Evolutionary conservation across 352 stramenopile species (phyloP), one percentile per base, ranked within the genome.

Genomic region (Blastocystis sp.): DNA sequence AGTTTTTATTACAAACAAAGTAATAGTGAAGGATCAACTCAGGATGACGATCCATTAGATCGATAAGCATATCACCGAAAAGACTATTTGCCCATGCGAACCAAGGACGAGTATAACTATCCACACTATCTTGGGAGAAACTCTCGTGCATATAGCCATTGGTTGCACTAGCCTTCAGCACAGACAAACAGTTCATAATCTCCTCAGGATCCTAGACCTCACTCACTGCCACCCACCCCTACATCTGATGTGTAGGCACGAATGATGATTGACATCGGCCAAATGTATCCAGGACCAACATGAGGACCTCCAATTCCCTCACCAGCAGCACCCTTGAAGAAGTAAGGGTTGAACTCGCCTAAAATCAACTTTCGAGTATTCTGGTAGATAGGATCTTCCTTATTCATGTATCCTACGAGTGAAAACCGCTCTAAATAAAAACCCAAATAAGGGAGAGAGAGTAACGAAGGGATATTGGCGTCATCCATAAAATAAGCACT

Each of bases 401-500:
- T 68, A 26, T 82, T 66, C n/a, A 90, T 66, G 41, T 92, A 94
- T 63, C 92, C 91, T 6, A 93, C 41, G 47, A 90, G 34, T 68
- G 30, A 70, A 20, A 26, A 11, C 11, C 20, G 18, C 2, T 5
- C 9, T 20, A 5, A 8, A 6, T 41, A 34, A 16, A 20, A 63
- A 87, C 78, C 78, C 63, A 89, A 65, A 89, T 92, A 92, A 9
- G 92, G 92, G 37, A 94, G 91, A 9, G 91, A 92, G 37, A 92
- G 59, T 26, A 93, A 64, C 18, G 90, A 92, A 26, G 92, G 92
- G 59, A 94, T 81, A 89, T 95, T 95, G 3, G 93, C 92, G 91
- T 95, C 93, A 85, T 95, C 93, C 92, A 94, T 93, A 26, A 93
- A 92, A 16, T 92, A 87, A 13, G 73, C 73, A 59, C 91, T 92